Evolutionary conservation across 495 filamentous ascomycete genomes (phyloP).

Genomic region (Trichoderma reesei): DNA sequence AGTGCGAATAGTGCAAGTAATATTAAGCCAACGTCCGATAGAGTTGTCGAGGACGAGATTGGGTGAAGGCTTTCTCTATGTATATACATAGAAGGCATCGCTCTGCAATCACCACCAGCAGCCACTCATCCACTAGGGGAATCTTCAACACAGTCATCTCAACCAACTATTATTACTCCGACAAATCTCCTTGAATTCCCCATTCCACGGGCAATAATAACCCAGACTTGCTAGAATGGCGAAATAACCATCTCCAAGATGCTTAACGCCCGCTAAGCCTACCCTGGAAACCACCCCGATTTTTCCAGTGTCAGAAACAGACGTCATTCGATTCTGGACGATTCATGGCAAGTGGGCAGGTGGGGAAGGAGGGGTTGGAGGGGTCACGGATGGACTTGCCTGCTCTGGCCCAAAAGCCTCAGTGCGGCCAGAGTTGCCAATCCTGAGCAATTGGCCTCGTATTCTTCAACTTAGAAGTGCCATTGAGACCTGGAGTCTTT

Average conservation of each 20-base stretch:
- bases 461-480: not conserved
- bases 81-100: too few relatives aligned
- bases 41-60: too few relatives aligned
- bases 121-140: too few relatives aligned
- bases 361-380: not conserved
- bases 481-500: not conserved
- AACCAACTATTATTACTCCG: too few relatives aligned
- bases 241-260: not conserved
- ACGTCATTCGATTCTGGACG: not conserved
- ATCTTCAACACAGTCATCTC: too few relatives aligned
- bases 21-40: too few relatives aligned
- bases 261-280: not conserved
- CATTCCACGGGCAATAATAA: not conserved
- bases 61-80: too few relatives aligned
- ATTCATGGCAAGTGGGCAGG: not conserved
- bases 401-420: not conserved
- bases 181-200: not conserved
- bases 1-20: too few relatives aligned
- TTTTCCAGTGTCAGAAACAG: not conserved
- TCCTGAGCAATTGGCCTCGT: not conserved
- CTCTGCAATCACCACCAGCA: too few relatives aligned
- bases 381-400: constrained; percentile 3
- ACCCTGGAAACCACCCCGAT: not conserved
- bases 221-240: too few relatives aligned
- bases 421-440: constrained; percentile 1